Conservation (phyloP, 1,284 basidiomycete species). For the Exobasidium cylindrosporum region DNA sequence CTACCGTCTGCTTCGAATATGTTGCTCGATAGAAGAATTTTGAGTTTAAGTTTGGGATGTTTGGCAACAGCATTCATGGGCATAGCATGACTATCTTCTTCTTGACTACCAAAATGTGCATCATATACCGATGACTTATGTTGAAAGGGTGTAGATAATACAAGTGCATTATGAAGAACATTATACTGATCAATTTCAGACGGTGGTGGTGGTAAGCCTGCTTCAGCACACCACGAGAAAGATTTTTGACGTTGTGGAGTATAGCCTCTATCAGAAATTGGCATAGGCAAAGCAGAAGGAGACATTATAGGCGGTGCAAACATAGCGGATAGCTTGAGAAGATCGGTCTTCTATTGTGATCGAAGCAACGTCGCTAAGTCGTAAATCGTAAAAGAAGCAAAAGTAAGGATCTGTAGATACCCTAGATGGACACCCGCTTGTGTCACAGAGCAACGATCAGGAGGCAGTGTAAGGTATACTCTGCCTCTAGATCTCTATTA, state of each 20-base stretch:
- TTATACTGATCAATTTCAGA: slow-evolving; percentile 21
- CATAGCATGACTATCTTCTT: slow-evolving; percentile 8
- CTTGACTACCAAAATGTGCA: not conserved
- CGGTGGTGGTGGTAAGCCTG: slow-evolving; percentile 39
- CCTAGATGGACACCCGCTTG: no score
- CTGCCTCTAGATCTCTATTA: no score
- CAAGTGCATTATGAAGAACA: slow-evolving; percentile 2
- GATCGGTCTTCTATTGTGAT: no score
- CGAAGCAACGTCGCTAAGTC: no score
- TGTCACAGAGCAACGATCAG: no score
- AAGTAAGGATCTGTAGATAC: no score
- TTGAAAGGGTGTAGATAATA: not conserved
- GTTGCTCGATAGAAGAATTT: slow-evolving; percentile 32
- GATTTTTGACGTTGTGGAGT: slow-evolving; percentile 15
- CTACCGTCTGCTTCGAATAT: slow-evolving; percentile 40
- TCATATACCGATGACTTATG: not conserved
- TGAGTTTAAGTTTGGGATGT: slow-evolving; percentile 46
- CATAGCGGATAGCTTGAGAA: no score
- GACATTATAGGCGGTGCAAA: slow-evolving; percentile 9
- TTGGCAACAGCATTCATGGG: slow-evolving; percentile 43
- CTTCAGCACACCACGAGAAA: slow-evolving; percentile 33
- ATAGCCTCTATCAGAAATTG: not conserved
- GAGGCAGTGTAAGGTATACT: no score
- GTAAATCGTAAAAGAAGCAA: no score
- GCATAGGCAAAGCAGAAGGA: slow-evolving; percentile 2